Conservation (phyloP, 768 basidiomycete genomes). For the Cyathus striatus region DNA sequence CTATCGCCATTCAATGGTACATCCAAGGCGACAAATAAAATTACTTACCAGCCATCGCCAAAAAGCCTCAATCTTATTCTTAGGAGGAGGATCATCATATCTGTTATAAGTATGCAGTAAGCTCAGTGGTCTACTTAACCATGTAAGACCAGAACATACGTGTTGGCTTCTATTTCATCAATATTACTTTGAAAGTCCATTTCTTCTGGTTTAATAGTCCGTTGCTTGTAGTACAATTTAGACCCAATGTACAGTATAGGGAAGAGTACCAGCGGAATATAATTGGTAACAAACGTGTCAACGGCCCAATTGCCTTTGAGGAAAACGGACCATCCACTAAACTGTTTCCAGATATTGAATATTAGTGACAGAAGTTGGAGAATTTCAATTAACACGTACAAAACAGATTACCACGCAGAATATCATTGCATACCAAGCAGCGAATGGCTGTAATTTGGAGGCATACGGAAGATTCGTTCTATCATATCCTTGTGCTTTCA, state of each 20-base stretch:
- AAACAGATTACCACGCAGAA: constrained; percentile 49
- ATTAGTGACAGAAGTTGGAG: background rate
- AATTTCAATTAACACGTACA: constrained; percentile 37
- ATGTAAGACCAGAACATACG: too few relatives aligned
- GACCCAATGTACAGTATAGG: constrained; percentile 66
- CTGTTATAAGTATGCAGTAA: constrained; percentile 16
- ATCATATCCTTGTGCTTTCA: constrained; percentile 75
- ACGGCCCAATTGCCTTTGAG: constrained; percentile 38
- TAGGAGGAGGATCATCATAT: constrained; percentile 68
- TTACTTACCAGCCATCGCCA: constrained; percentile 78
- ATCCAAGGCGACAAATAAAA: too few relatives aligned
- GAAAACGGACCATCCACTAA: constrained; percentile 39
- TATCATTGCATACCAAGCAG: constrained; percentile 55
- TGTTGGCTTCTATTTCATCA: constrained; percentile 64
- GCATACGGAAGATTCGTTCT: constrained; percentile 67
- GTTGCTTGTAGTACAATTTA: constrained; percentile 46
- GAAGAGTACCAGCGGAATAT: constrained; percentile 66
- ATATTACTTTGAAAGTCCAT: constrained; percentile 84
- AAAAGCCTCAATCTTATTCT: constrained; percentile 60
- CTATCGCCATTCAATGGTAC: too few relatives aligned
- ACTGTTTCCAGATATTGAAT: constrained; percentile 19
- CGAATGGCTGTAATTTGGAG: constrained; percentile 64
- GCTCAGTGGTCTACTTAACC: too few relatives aligned
- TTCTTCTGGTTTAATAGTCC: constrained; percentile 45
- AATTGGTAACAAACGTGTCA: constrained; percentile 76